Base-by-base conservation (phyloP, 2,329 filamentous ascomycete species). In the Scedosporium aurantiacum region DNA sequence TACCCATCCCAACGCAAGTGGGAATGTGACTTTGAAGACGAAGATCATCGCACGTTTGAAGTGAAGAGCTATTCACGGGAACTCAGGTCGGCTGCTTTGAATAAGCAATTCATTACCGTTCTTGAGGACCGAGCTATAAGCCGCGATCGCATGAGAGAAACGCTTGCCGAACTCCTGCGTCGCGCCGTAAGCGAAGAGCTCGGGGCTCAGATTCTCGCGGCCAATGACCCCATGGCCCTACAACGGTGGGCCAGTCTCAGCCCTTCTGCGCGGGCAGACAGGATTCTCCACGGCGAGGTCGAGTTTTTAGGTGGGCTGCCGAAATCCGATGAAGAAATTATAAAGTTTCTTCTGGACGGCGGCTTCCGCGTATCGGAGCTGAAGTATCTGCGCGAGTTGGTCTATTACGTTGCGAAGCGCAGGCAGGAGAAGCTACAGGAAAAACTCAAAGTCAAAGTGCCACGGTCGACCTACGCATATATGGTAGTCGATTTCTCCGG, bases 1-100 rank as follows among this genome's bases (percentile, higher is more conserved):
- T 84, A 78, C 61, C 77, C 76, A 0, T 90, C 86, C 0, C 90
- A 93, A 63, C 72, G 79, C 0, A 93, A 93, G 66, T 91, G 89
- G 78, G 63, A 76, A 0, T 80, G 78, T 27, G 76, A 81, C 40
- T 78, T 78, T 27, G 43, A 68, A 0, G 78, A 83, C 6, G 64
- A 69, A 63, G 60, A 77, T 41, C 78, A 88, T 54, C 76, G 85
- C 2, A 89, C 84, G 0, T 84, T 92, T 25, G 87, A 91, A 64
- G 77, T 91, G 4, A 75, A 80, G 3, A 77, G 75, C 3, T 71
- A 73, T 6, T 80, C 81, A 0, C 71, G 72, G 0, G 71, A 76
- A 2, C 74, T 82, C 3, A 76, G 70, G 12, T 72, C 82, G 0
- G 83, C 85, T 0, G 74, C 76, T 0, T 73, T 92, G 0, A 89